These are phyloP conservation scores for Erigeron canadensis DNA, from an alignment of 129 eudicot genomes.

Conservation along the genomic window DNA sequence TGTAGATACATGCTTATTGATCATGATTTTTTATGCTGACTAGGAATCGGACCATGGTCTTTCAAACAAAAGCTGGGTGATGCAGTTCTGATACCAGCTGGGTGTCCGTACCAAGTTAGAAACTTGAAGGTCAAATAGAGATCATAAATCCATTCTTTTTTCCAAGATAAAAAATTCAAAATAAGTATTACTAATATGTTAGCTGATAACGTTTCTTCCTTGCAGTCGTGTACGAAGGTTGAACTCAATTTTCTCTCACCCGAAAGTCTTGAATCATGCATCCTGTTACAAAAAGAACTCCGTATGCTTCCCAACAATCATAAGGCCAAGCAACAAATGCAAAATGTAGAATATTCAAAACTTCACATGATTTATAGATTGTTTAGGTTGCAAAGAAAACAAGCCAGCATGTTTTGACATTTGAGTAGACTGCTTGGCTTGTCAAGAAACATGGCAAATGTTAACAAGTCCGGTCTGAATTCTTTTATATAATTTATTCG, in stretches of 20 bases:
- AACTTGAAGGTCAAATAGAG: not conserved
- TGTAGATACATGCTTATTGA: not conserved
- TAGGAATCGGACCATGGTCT: slow-evolving; percentile 22
- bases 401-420: too few species aligned
- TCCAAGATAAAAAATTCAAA: not conserved
- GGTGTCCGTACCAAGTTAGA: slow-evolving; percentile 7
- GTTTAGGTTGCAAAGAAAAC: too few species aligned
- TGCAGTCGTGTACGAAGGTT: slow-evolving; percentile 7
- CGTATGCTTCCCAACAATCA: slow-evolving; percentile 43
- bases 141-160: not conserved
- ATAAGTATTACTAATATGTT: not conserved
- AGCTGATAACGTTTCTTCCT: not conserved
- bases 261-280: not conserved
- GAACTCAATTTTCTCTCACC: slow-evolving; percentile 11
- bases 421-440: not conserved
- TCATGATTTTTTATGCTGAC: not conserved
- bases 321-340: slow-evolving; percentile 39
- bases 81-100: slow-evolving; percentile 1
- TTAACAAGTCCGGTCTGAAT: not conserved
- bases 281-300: not conserved
- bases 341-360: slow-evolving; percentile 26
- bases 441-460: not conserved
- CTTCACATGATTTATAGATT: not conserved
- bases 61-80: slow-evolving; percentile 1
- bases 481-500: not conserved